Conservation (phyloP, 2,329 filamentous ascomycete genomes). For the Cryphonectria parasitica region DNA sequence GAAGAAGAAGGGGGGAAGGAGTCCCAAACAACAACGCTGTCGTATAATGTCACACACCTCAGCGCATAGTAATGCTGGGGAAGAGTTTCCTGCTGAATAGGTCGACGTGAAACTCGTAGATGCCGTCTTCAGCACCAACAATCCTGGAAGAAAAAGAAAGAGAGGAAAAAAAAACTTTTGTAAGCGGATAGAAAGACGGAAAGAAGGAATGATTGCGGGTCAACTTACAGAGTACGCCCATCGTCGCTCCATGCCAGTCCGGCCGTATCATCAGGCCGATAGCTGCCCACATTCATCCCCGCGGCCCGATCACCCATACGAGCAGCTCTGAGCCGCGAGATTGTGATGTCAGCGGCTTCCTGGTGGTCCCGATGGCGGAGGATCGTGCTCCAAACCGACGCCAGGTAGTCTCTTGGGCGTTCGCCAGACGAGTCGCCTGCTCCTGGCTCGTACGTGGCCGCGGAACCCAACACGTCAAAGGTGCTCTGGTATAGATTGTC, state of each 20-base stretch:
- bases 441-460: conserved; percentile 18
- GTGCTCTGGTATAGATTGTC: conserved; percentile 24
- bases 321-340: conserved; percentile 24
- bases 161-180: conserved; percentile 5
- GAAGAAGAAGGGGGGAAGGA: not conserved
- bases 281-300: conserved; percentile 31
- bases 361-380: conserved; percentile 23
- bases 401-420: conserved; percentile 24
- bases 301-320: conserved; percentile 20
- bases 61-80: conserved; percentile 59
- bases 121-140: conserved; percentile 70
- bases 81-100: conserved; percentile 62
- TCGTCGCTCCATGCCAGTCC: conserved; percentile 66
- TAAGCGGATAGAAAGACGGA: conserved; percentile 30
- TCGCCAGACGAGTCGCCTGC: conserved; percentile 18
- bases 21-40: too few species aligned
- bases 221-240: conserved; percentile 60
- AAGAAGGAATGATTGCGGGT: not conserved
- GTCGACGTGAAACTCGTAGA: conserved; percentile 75
- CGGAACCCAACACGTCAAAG: conserved; percentile 16
- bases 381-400: conserved; percentile 28
- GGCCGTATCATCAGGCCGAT: conserved; percentile 60
- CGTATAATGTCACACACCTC: conserved; percentile 29
- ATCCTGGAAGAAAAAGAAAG: conserved; percentile 51
- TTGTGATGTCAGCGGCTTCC: conserved; percentile 8